phyloP scores from a whole-genome alignment of 169 alveolate genomes.

The Cryptosporidium sp. region DNA sequence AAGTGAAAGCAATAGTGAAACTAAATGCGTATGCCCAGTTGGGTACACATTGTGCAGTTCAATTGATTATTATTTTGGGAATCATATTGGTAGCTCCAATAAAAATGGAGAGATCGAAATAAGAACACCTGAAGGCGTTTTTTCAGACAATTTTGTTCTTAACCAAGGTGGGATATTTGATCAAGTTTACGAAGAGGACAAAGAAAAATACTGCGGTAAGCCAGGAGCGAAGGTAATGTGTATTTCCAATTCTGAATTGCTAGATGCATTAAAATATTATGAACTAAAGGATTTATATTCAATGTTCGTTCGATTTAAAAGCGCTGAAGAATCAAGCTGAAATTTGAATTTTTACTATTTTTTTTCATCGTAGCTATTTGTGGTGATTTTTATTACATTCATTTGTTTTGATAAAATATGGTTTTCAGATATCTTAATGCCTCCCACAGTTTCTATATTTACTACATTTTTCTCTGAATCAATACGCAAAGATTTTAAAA shows the following conservation, averaged over 20 bases:
- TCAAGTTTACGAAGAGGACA: slow-evolving; percentile 9
- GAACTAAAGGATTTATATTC: slow-evolving; percentile 3
- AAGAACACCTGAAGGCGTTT: slow-evolving; percentile 17
- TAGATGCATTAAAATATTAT: background rate
- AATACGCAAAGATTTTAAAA: slow-evolving; percentile 76
- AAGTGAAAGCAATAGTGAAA: background rate
- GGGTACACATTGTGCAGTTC: slow-evolving; percentile 49
- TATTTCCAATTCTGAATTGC: slow-evolving; percentile 10
- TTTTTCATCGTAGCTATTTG: slow-evolving; percentile 24
- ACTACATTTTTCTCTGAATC: slow-evolving; percentile 77
- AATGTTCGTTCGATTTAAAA: background rate
- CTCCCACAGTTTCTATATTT: slow-evolving; percentile 81
- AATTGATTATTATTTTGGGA: slow-evolving; percentile 33
- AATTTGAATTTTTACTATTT: background rate
- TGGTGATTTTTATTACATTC: slow-evolving; percentile 77
- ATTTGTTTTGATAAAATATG: slow-evolving; percentile 78
- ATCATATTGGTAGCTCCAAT: background rate
- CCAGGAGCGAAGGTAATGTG: slow-evolving; percentile 39
- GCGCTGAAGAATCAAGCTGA: background rate
- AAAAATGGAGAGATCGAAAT: background rate
- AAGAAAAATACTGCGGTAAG: slow-evolving; percentile 8
- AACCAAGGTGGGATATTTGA: slow-evolving; percentile 21
- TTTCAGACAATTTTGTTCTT: slow-evolving; percentile 6
- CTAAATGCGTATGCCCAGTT: slow-evolving; percentile 10
- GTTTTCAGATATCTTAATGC: slow-evolving; percentile 80